Evolutionary conservation across 1,284 basidiomycete genomes (phyloP).

Genomic region (Trichosporon sp.): DNA sequence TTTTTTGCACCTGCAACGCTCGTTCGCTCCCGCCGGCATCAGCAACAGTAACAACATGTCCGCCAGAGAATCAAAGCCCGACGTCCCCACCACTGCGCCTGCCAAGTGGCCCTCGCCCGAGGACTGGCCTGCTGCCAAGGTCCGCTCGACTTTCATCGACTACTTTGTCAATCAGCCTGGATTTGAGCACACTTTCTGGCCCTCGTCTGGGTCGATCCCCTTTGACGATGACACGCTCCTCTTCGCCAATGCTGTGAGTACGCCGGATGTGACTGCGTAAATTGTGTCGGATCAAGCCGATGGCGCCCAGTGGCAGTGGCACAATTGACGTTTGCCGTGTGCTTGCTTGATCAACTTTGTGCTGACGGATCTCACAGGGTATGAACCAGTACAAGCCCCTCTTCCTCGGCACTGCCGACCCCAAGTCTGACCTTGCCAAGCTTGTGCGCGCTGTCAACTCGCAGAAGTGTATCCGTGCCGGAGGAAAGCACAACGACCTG

Average conservation of each 20-base stretch:
- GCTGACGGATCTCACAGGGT: constrained; percentile 50
- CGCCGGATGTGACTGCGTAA: too few relatives aligned
- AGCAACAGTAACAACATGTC: too few relatives aligned
- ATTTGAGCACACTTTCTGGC: constrained; percentile 77
- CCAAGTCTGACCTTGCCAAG: constrained; percentile 77
- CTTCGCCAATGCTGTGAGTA: constrained; percentile 83
- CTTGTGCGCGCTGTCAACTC: constrained; percentile 90
- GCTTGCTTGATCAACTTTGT: too few relatives aligned
- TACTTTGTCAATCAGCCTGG: constrained; percentile 64
- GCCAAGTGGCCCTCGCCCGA: constrained; percentile 44
- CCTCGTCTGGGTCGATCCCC: constrained; percentile 89
- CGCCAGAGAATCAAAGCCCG: constrained; percentile 27
- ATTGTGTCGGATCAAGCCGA: background rate
- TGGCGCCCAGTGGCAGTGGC: too few relatives aligned
- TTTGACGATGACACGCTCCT: constrained; percentile 95
- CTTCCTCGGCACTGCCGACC: constrained; percentile 93
- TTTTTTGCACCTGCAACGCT: background rate
- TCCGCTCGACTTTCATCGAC: constrained; percentile 69
- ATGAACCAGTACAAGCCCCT: constrained; percentile 99
- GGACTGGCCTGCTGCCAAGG: constrained; percentile 63
- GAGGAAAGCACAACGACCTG: constrained; percentile 97
- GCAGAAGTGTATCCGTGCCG: constrained; percentile 96
- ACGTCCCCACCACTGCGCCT: constrained; percentile 37
- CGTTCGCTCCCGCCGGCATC: constrained; percentile 4
- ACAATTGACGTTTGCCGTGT: too few relatives aligned